Percentiles rank a stretch among this genome's conserved stretches.
Evolutionary conservation across 768 basidiomycete species (phyloP).

Genomic region (Amanita pallidorosea): DNA sequence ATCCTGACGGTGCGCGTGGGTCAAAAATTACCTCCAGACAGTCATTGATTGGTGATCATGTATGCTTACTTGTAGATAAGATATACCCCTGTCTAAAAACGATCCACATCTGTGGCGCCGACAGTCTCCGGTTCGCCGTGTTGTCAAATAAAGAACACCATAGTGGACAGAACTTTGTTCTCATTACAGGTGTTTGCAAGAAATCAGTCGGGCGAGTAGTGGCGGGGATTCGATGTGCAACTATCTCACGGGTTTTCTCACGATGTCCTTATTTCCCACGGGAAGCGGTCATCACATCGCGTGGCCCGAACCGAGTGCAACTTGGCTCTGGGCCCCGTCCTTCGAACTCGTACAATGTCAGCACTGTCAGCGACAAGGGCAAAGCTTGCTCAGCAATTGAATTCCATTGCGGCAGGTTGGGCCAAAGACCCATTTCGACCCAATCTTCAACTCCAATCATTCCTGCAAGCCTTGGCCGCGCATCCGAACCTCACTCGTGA

Average conservation of each 20-base stretch:
- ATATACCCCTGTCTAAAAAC: not conserved
- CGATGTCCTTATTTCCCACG: too few relatives aligned
- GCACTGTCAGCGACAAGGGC: conserved; percentile 13
- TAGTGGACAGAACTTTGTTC: not conserved
- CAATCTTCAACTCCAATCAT: conserved; percentile 58
- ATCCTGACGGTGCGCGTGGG: not conserved
- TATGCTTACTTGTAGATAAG: not conserved
- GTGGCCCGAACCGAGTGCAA: too few relatives aligned
- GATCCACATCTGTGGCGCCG: not conserved
- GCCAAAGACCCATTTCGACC: conserved; percentile 67
- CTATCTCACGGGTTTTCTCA: too few relatives aligned
- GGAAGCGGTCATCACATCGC: too few relatives aligned
- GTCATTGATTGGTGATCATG: not conserved
- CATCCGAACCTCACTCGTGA: conserved; percentile 59
- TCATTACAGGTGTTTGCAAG: not conserved
- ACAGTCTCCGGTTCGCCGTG: not conserved
- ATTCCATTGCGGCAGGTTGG: conserved; percentile 51
- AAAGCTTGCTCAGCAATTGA: conserved; percentile 39
- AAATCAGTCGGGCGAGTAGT: too few relatives aligned
- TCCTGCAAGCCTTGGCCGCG: conserved; percentile 51
- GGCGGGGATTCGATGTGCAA: too few relatives aligned
- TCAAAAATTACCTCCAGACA: not conserved
- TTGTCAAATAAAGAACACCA: too few relatives aligned
- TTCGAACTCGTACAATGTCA: conserved; percentile 7
- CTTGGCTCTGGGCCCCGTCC: not conserved